A percentile compares a stretch with the other conserved stretches of the same genome.
phyloP scores from a whole-genome alignment of 306 rosid genomes.

The Vigna nakashimae region DNA sequence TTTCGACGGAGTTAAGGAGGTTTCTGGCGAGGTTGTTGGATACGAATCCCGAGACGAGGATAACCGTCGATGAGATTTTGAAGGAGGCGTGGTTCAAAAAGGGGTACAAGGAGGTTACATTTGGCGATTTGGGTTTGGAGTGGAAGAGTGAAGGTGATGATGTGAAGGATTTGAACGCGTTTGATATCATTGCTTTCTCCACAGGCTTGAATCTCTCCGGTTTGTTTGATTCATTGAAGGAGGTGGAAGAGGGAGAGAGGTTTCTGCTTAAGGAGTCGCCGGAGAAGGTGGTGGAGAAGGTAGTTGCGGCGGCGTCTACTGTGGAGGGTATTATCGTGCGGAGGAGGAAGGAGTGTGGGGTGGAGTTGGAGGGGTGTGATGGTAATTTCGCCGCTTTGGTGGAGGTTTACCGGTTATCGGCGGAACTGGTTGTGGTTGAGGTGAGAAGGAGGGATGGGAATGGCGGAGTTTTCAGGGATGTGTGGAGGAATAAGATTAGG shows the following conservation, averaged over 20 bases:
- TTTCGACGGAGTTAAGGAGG: slow-evolving; percentile 61
- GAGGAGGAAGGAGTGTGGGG: slow-evolving; percentile 54
- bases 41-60: slow-evolving; percentile 64
- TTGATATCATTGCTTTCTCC: slow-evolving; percentile 71
- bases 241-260: slow-evolving; percentile 46
- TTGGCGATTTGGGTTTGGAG: slow-evolving; percentile 30
- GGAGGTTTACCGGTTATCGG: slow-evolving; percentile 60
- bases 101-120: slow-evolving; percentile 54
- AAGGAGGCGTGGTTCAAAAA: slow-evolving; percentile 70
- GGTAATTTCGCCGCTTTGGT: slow-evolving; percentile 47
- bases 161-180: slow-evolving; percentile 63
- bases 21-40: slow-evolving; percentile 63
- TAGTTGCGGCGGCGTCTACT: slow-evolving; percentile 47
- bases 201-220: slow-evolving; percentile 68
- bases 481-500: slow-evolving; percentile 62
- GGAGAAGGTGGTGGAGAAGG: slow-evolving; percentile 51
- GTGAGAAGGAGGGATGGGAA: slow-evolving; percentile 55
- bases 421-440: slow-evolving; percentile 64
- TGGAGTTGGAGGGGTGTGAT: slow-evolving; percentile 56
- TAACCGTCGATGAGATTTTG: slow-evolving; percentile 63
- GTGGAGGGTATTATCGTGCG: slow-evolving; percentile 54
- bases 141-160: slow-evolving; percentile 33
- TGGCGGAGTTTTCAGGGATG: slow-evolving; percentile 29
- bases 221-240: slow-evolving; percentile 44
- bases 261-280: slow-evolving; percentile 47